Evolutionary conservation across 2,329 filamentous ascomycete genomes (phyloP).

Genomic region (Trichoderma koningiopsis): DNA sequence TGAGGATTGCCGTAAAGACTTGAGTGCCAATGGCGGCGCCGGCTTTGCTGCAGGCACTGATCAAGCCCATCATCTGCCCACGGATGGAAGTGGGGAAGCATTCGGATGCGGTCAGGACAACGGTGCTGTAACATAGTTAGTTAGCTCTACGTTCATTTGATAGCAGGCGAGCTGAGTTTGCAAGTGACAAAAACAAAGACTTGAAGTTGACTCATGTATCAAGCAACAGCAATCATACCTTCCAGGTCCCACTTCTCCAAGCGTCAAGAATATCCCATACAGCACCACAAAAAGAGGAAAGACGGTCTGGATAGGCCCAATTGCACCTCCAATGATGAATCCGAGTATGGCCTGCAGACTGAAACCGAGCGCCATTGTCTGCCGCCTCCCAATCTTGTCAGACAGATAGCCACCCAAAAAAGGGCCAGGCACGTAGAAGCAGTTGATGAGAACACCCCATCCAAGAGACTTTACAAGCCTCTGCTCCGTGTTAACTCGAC

Average conservation of each 20-base stretch:
- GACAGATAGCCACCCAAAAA: conserved; percentile 51
- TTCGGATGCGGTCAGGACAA: conserved; percentile 46
- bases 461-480: conserved; percentile 48
- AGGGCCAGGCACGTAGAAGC: conserved; percentile 52
- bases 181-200: too few relatives aligned
- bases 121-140: conserved; percentile 34
- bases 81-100: conserved; percentile 54
- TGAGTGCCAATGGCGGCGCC: conserved; percentile 54
- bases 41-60: conserved; percentile 51
- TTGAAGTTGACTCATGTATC: not conserved
- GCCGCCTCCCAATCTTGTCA: conserved; percentile 51
- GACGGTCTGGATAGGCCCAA: conserved; percentile 46
- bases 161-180: not conserved
- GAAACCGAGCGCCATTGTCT: conserved; percentile 56
- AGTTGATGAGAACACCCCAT: conserved; percentile 52
- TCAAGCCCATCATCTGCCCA: conserved; percentile 52
- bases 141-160: not conserved
- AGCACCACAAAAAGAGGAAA: conserved; percentile 55
- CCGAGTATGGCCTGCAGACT: conserved; percentile 48
- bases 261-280: conserved; percentile 52
- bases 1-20: conserved; percentile 54
- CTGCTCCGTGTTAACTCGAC: conserved; percentile 43
- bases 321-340: conserved; percentile 52
- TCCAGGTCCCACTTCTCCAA: conserved; percentile 55
- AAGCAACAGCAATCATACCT: conserved; percentile 33